These are phyloP conservation scores for Cerrena zonata DNA, from an alignment of 1,284 basidiomycete genomes.

Conservation along the genomic window DNA sequence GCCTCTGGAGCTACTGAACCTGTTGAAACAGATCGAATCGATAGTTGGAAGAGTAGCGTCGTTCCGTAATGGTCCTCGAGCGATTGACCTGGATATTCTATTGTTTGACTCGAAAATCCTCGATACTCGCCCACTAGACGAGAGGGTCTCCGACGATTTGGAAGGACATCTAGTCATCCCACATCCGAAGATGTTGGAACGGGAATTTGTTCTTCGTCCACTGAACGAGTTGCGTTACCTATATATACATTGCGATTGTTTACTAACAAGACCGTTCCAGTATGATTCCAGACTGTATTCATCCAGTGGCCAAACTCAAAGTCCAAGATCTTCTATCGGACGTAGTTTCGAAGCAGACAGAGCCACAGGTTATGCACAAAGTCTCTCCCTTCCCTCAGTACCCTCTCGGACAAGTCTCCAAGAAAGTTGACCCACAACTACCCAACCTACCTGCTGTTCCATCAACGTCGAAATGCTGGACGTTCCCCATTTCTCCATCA, in stretches of 20 bases:
- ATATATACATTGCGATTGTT: not conserved
- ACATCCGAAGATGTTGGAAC: slow-evolving; percentile 75
- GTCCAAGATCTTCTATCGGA: slow-evolving; percentile 44
- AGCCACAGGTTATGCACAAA: slow-evolving; percentile 50
- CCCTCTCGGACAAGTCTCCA: slow-evolving; percentile 25
- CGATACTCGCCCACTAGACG: slow-evolving; percentile 47
- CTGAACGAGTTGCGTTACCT: slow-evolving; percentile 78
- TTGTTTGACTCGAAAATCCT: slow-evolving; percentile 67
- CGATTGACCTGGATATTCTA: slow-evolving; percentile 88
- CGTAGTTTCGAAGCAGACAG: slow-evolving; percentile 27
- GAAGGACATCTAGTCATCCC: slow-evolving; percentile 74
- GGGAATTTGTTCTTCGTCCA: slow-evolving; percentile 90
- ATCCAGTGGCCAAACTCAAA: slow-evolving; percentile 50
- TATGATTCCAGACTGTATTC: slow-evolving; percentile 64
- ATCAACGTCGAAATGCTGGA: slow-evolving; percentile 50
- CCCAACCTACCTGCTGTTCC: slow-evolving; percentile 29
- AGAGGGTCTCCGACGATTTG: slow-evolving; percentile 44
- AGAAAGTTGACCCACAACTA: slow-evolving; percentile 5
- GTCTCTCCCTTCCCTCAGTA: slow-evolving; percentile 61
- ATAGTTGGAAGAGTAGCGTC: slow-evolving; percentile 79
- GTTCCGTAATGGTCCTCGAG: slow-evolving; percentile 81
- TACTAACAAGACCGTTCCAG: slow-evolving; percentile 30
- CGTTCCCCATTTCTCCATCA: slow-evolving; percentile 33
- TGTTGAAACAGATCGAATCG: slow-evolving; percentile 74
- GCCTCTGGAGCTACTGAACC: slow-evolving; percentile 56